Percentiles rank a stretch among this genome's conserved stretches.
Conservation (phyloP, 306 rosid genomes). For the Casuarina cunninghamiana region DNA sequence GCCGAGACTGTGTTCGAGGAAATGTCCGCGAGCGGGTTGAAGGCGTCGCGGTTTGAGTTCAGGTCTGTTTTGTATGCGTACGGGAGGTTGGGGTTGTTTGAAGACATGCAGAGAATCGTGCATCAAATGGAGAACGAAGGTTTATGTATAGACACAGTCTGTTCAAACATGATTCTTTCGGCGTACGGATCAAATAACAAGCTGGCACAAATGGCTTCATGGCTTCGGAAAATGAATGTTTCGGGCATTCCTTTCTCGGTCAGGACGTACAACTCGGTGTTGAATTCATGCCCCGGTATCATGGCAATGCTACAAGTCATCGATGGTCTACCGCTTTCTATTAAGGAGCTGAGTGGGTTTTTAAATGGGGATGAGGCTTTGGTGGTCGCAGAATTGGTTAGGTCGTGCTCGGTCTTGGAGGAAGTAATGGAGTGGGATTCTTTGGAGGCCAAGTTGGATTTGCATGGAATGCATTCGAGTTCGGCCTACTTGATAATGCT, state of each 20-base stretch:
- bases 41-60: constrained; percentile 59
- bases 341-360: constrained; percentile 37
- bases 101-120: constrained; percentile 59
- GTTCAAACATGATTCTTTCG: constrained; percentile 78
- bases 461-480: constrained; percentile 76
- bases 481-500: constrained; percentile 65
- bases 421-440: constrained; percentile 68
- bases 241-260: constrained; percentile 49
- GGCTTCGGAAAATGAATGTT: constrained; percentile 64
- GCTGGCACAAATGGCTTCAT: constrained; percentile 51
- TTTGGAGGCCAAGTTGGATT: constrained; percentile 70
- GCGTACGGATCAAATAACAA: constrained; percentile 63
- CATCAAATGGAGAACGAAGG: constrained; percentile 57
- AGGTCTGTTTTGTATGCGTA: constrained; percentile 55
- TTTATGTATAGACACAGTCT: constrained; percentile 52
- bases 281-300: constrained; percentile 56
- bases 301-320: constrained; percentile 43
- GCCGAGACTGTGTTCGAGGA: constrained; percentile 60
- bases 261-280: constrained; percentile 70
- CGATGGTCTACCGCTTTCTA: constrained; percentile 42
- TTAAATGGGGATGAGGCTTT: constrained; percentile 61
- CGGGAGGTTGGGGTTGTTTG: constrained; percentile 67
- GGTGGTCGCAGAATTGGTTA: constrained; percentile 58
- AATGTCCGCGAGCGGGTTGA: constrained; percentile 43
- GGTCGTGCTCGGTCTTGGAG: constrained; percentile 42